These are phyloP conservation scores for Urochloa ruziziensis DNA, from an alignment of 176 grass and related monocot species.

Conservation along the genomic window DNA sequence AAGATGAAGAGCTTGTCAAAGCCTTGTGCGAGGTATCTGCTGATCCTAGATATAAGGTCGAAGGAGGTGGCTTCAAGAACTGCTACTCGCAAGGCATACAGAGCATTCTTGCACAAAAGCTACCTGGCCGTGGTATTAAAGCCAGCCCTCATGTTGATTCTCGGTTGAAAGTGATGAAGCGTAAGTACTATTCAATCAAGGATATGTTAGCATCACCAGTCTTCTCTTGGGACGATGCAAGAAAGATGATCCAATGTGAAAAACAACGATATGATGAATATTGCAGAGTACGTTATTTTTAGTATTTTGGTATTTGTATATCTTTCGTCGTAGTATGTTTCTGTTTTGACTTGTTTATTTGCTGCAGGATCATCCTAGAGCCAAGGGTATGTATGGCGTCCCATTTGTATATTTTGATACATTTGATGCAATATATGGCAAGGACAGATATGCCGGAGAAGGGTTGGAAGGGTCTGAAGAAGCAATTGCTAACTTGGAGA, in stretches of 20 bases:
- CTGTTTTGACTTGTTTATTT: constrained; percentile 21
- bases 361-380: constrained; percentile 48
- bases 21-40: constrained; percentile 40
- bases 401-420: constrained; percentile 42
- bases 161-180: constrained; percentile 42
- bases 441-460: constrained; percentile 25
- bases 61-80: constrained; percentile 56
- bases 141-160: constrained; percentile 48
- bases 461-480: constrained; percentile 36
- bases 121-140: constrained; percentile 38
- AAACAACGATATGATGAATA: constrained; percentile 31
- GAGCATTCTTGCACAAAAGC: constrained; percentile 34
- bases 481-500: constrained; percentile 29
- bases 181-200: constrained; percentile 45
- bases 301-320: neutral
- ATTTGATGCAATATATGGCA: constrained; percentile 44
- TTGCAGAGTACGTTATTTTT: constrained; percentile 17
- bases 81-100: constrained; percentile 44
- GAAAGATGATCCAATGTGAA: constrained; percentile 34
- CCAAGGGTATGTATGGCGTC: constrained; percentile 36
- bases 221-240: constrained; percentile 39
- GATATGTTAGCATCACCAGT: constrained; percentile 28
- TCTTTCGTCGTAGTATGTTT: neutral
- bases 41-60: constrained; percentile 43
- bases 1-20: constrained; percentile 47